Conservation (phyloP, 257 asterid genomes). For the Parsonsia alboflavescens region DNA sequence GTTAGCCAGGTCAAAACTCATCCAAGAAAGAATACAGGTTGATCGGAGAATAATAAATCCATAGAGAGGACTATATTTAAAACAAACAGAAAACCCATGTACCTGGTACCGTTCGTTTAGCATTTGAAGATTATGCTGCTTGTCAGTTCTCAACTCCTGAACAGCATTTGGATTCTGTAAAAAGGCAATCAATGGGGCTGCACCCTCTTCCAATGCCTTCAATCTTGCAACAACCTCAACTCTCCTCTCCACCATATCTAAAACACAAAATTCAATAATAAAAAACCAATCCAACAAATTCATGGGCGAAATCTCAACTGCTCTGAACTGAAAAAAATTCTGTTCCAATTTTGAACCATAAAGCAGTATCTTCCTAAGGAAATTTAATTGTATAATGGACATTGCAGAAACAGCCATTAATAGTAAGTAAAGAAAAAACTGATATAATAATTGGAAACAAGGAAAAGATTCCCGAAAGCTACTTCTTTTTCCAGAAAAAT, state of each 20-base stretch:
- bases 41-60: neutral
- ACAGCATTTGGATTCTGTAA: constrained; percentile 84
- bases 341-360: neutral
- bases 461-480: neutral
- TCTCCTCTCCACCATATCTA: constrained; percentile 95
- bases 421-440: neutral
- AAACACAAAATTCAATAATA: constrained; percentile 12
- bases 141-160: constrained; percentile 88
- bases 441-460: neutral
- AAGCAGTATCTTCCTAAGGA: neutral
- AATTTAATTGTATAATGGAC: neutral
- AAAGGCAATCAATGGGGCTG: constrained; percentile 76
- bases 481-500: neutral
- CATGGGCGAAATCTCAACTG: no score
- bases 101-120: constrained; percentile 94
- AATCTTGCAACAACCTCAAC: constrained; percentile 88
- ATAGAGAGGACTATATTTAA: neutral
- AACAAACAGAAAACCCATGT: neutral
- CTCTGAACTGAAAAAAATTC: neutral
- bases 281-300: neutral
- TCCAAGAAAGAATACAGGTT: neutral
- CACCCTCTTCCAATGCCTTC: constrained; percentile 85
- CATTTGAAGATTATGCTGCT: constrained; percentile 90
- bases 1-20: neutral
- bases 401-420: neutral